Percentiles rank a stretch among this genome's conserved stretches.
Conservation (phyloP, 2,329 filamentous ascomycete species). For the Apiospora saccharicola region DNA sequence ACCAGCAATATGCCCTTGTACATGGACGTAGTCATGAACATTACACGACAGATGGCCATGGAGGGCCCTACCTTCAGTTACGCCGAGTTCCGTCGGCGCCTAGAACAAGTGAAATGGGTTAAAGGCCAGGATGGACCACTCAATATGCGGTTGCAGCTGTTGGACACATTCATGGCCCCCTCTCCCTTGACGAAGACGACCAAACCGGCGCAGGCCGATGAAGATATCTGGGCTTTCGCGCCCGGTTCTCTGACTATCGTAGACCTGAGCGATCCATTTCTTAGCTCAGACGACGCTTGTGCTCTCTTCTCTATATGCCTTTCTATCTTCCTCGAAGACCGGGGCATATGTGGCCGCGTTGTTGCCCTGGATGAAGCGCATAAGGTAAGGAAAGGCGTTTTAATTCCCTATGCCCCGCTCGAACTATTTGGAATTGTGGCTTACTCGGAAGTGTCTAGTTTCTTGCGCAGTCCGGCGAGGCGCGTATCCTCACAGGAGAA, state of each 20-base stretch:
- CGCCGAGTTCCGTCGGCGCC: slow-evolving; percentile 44
- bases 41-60: slow-evolving; percentile 57
- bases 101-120: slow-evolving; percentile 43
- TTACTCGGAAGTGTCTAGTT: slow-evolving; percentile 30
- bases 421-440: neutral
- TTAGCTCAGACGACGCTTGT: slow-evolving; percentile 60
- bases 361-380: slow-evolving; percentile 67
- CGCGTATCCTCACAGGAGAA: slow-evolving; percentile 30
- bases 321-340: slow-evolving; percentile 54
- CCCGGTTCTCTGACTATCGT: slow-evolving; percentile 62
- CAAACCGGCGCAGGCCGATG: slow-evolving; percentile 24
- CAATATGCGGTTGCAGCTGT: slow-evolving; percentile 54
- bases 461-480: slow-evolving; percentile 30
- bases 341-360: slow-evolving; percentile 51
- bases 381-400: slow-evolving; percentile 49
- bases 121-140: slow-evolving; percentile 50
- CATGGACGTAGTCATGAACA: slow-evolving; percentile 46
- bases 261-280: slow-evolving; percentile 63
- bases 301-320: slow-evolving; percentile 64
- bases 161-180: slow-evolving; percentile 58
- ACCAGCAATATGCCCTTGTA: slow-evolving; percentile 54
- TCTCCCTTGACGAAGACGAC: slow-evolving; percentile 28
- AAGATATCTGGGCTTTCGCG: slow-evolving; percentile 37
- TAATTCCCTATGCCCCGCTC: neutral
- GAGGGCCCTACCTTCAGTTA: slow-evolving; percentile 51